Conservation (phyloP, 768 basidiomycete species). For the Trametes cubensis region DNA sequence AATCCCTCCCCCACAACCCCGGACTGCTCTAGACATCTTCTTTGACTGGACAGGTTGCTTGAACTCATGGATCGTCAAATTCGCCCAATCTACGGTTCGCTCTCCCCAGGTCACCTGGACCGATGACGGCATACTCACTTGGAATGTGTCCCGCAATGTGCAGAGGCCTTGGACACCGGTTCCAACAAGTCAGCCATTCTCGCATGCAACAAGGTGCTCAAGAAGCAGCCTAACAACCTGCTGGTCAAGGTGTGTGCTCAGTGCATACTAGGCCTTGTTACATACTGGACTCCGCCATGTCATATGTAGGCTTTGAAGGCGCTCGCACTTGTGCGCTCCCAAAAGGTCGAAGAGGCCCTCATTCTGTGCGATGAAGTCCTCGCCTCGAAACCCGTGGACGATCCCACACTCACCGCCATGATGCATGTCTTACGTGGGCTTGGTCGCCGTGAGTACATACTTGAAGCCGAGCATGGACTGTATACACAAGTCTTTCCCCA, state of each 20-base stretch:
- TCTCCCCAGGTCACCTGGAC: background rate
- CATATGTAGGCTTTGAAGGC: slow-evolving; percentile 72
- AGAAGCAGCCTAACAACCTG: slow-evolving; percentile 77
- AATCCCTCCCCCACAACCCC: background rate
- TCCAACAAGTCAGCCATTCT: slow-evolving; percentile 87
- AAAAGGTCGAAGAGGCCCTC: slow-evolving; percentile 85
- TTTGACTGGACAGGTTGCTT: background rate
- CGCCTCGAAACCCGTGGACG: slow-evolving; percentile 69
- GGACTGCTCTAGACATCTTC: background rate
- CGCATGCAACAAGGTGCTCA: slow-evolving; percentile 83
- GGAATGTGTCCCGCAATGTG: background rate
- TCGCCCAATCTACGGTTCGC: slow-evolving; percentile 80
- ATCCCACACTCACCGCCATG: slow-evolving; percentile 75
- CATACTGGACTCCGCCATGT: background rate
- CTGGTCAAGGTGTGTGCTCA: slow-evolving; percentile 60
- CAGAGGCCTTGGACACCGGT: slow-evolving; percentile 85
- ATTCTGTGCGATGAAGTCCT: slow-evolving; percentile 80
- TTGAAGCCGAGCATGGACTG: background rate
- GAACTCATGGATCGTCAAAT: slow-evolving; percentile 73
- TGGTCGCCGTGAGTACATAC: slow-evolving; percentile 56
- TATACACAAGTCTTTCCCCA: slow-evolving; percentile 23
- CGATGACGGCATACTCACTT: slow-evolving; percentile 13
- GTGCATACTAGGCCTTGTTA: background rate
- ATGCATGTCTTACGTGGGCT: slow-evolving; percentile 81
- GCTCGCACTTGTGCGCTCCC: slow-evolving; percentile 78